phyloP scores from a whole-genome alignment of 768 basidiomycete species.

The Dentipellis fragilis region DNA sequence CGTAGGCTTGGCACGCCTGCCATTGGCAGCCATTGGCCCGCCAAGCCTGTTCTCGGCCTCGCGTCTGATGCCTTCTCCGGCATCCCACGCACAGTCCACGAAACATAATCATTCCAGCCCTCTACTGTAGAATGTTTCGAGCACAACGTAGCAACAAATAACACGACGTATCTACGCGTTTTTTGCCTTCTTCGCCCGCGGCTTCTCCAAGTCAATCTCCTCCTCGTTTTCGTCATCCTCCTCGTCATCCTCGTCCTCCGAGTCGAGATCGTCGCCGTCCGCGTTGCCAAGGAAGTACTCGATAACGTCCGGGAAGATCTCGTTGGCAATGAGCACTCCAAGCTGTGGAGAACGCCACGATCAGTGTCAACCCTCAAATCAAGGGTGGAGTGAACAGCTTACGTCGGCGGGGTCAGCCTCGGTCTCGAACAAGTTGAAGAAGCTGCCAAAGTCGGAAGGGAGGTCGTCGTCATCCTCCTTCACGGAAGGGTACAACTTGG shows the following conservation, averaged over 20 bases:
- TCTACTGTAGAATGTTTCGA: not conserved
- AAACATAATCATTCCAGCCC: not conserved
- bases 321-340: constrained; percentile 61
- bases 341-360: constrained; percentile 33
- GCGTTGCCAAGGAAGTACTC: constrained; percentile 71
- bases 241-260: constrained; percentile 56
- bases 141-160: not conserved
- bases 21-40: too few relatives aligned
- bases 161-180: constrained; percentile 30
- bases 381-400: constrained; percentile 17
- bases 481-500: constrained; percentile 67
- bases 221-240: constrained; percentile 73
- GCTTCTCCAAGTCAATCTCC: constrained; percentile 85
- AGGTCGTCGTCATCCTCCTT: constrained; percentile 51
- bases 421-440: constrained; percentile 82
- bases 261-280: constrained; percentile 49
- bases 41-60: too few relatives aligned
- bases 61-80: too few relatives aligned
- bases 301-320: constrained; percentile 73
- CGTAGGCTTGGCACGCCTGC: too few relatives aligned
- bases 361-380: constrained; percentile 2
- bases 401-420: constrained; percentile 60
- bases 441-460: constrained; percentile 62
- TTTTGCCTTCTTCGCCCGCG: constrained; percentile 60
- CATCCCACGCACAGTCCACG: not conserved